Percentiles rank a stretch among this genome's conserved stretches.
phyloP scores from a whole-genome alignment of 78 protist genomes.

The Tieghemostelium lacteum region DNA sequence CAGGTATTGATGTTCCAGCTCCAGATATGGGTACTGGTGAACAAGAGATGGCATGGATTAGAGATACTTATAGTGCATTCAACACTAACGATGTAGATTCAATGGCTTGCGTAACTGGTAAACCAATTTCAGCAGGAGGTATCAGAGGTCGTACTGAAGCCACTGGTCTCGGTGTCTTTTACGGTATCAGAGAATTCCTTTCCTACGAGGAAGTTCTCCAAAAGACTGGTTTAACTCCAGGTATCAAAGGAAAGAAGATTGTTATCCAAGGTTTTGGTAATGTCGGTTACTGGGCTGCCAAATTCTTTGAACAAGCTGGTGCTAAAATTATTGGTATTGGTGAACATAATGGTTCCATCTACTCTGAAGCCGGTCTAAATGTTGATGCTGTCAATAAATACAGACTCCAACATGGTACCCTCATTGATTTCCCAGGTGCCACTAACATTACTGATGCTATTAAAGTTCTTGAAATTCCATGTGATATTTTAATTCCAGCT shows the following conservation, averaged over 20 bases:
- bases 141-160: conserved; percentile 96
- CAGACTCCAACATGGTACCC: conserved; percentile 65
- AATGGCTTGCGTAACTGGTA: conserved; percentile 94
- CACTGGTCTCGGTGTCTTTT: conserved; percentile 96
- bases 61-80: conserved; percentile 87
- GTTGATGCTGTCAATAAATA: conserved; percentile 71
- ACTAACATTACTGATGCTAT: conserved; percentile 34
- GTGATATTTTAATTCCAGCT: conserved; percentile 94
- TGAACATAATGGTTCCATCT: conserved; percentile 88
- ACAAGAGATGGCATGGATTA: conserved; percentile 96
- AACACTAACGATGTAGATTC: conserved; percentile 80
- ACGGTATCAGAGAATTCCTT: conserved; percentile 87
- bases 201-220: conserved; percentile 74
- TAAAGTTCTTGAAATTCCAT: conserved; percentile 84
- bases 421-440: conserved; percentile 83
- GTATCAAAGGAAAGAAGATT: conserved; percentile 80
- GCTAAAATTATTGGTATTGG: conserved; percentile 89
- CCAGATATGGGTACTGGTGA: conserved; percentile 95
- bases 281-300: conserved; percentile 92
- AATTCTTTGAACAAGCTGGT: conserved; percentile 85
- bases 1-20: conserved; percentile 95
- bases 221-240: conserved; percentile 84
- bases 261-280: conserved; percentile 95
- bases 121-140: conserved; percentile 92
- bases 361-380: conserved; percentile 85